phyloP scores from a whole-genome alignment of 1,284 basidiomycete genomes.

The Microbotryomycetes sp. region DNA sequence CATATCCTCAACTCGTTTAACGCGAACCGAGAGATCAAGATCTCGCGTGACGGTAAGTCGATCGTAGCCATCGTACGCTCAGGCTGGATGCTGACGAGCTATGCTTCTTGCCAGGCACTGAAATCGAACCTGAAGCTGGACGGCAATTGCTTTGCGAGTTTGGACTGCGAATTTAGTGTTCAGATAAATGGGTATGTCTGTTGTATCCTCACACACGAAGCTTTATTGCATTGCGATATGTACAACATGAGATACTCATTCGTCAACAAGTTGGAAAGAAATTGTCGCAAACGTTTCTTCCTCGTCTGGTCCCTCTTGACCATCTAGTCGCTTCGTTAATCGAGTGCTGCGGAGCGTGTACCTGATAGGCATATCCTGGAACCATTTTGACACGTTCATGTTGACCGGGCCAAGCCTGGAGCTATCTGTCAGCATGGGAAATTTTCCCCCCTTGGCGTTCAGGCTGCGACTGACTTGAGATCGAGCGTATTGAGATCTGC shows the following conservation, averaged over 20 bases:
- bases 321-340: conserved; percentile 22
- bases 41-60: conserved; percentile 33
- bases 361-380: conserved; percentile 42
- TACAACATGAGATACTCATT: too few relatives aligned
- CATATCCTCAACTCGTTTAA: conserved; percentile 36
- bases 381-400: conserved; percentile 27
- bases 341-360: conserved; percentile 42
- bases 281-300: conserved; percentile 42
- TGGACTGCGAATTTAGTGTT: too few relatives aligned
- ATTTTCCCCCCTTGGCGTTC: background rate
- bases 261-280: conserved; percentile 42
- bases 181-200: too few relatives aligned
- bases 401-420: conserved; percentile 5
- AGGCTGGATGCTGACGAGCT: background rate
- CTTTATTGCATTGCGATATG: too few relatives aligned
- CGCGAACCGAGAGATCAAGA: conserved; percentile 36
- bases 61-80: too few relatives aligned
- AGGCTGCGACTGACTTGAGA: conserved; percentile 5
- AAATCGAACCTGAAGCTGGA: conserved; percentile 32
- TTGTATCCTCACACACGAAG: too few relatives aligned
- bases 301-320: conserved; percentile 29
- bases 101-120: conserved; percentile 17
- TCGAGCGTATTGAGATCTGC: conserved; percentile 35
- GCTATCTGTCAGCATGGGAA: background rate
- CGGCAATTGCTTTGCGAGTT: background rate